A percentile compares a stretch with the other conserved stretches of the same genome.
phyloP scores from a whole-genome alignment of 2,329 filamentous ascomycete genomes.

The Ophiostoma pallidulum region DNA sequence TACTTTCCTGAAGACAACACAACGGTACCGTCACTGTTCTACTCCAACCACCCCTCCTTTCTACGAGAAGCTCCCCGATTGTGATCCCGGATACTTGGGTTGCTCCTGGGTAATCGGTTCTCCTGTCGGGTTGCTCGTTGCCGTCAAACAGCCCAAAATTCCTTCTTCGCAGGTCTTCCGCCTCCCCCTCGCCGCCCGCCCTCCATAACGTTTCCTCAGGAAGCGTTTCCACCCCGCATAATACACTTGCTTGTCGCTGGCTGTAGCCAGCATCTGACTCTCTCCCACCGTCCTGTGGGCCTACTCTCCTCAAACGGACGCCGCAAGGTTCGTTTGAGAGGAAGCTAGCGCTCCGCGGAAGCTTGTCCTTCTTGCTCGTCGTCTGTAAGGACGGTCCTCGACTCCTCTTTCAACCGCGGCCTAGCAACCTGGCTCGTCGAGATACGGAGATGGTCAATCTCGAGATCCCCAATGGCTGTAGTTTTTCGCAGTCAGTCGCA shows the following conservation, averaged over 20 bases:
- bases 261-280: slow-evolving; percentile 66
- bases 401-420: neutral
- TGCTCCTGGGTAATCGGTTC: slow-evolving; percentile 59
- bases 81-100: slow-evolving; percentile 46
- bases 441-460: slow-evolving; percentile 69
- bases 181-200: slow-evolving; percentile 72
- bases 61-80: slow-evolving; percentile 48
- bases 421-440: neutral
- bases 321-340: slow-evolving; percentile 93
- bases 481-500: slow-evolving; percentile 70
- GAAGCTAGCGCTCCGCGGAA: slow-evolving; percentile 93
- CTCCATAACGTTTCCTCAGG: slow-evolving; percentile 77
- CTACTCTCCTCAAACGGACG: slow-evolving; percentile 92
- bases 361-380: slow-evolving; percentile 18
- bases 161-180: slow-evolving; percentile 72
- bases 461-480: slow-evolving; percentile 71
- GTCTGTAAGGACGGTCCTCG: neutral
- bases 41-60: neutral
- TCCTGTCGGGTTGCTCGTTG: slow-evolving; percentile 3
- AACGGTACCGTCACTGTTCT: slow-evolving; percentile 24
- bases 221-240: slow-evolving; percentile 44
- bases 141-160: slow-evolving; percentile 65
- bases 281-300: slow-evolving; percentile 67
- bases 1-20: neutral
- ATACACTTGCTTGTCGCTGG: slow-evolving; percentile 54